Conservation (phyloP, 768 basidiomycete genomes). For the Rhodotorula babjevae region DNA sequence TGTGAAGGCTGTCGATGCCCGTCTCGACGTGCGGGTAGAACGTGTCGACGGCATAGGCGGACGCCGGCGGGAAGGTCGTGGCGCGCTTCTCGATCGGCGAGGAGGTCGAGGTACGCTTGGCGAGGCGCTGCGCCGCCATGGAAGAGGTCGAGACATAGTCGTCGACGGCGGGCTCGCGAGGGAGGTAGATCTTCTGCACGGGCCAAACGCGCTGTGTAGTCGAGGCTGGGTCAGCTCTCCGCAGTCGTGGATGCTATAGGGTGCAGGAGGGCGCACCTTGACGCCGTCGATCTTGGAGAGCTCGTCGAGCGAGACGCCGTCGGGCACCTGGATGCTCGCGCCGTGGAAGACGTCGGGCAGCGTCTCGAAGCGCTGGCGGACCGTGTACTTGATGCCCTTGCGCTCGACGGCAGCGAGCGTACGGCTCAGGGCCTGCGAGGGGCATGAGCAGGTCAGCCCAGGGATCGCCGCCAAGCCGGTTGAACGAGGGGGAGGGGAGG, state of each 20-base stretch:
- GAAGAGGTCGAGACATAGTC: neutral
- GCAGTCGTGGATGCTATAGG: too few species aligned
- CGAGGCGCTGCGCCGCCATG: neutral
- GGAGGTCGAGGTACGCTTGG: neutral
- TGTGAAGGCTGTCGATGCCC: conserved; percentile 63
- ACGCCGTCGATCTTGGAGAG: conserved; percentile 20
- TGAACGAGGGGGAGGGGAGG: neutral
- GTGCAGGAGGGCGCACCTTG: conserved; percentile 21
- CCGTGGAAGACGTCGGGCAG: conserved; percentile 25
- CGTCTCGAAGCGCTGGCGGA: conserved; percentile 20
- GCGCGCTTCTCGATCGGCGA: neutral
- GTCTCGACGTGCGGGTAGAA: conserved; percentile 36
- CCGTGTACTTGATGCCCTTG: neutral
- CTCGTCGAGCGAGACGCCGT: conserved; percentile 1
- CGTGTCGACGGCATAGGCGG: conserved; percentile 18
- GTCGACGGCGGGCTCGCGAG: neutral
- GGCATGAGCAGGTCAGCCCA: neutral
- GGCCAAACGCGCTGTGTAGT: conserved; percentile 8
- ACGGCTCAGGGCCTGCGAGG: conserved; percentile 16
- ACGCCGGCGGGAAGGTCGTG: neutral
- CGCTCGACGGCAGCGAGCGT: conserved; percentile 11
- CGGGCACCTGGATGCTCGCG: conserved; percentile 22
- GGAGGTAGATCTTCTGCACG: neutral
- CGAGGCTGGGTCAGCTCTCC: neutral
- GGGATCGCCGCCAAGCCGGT: neutral